Conservation (phyloP, 1,284 basidiomycete genomes). For the Farysia itapuensis region DNA sequence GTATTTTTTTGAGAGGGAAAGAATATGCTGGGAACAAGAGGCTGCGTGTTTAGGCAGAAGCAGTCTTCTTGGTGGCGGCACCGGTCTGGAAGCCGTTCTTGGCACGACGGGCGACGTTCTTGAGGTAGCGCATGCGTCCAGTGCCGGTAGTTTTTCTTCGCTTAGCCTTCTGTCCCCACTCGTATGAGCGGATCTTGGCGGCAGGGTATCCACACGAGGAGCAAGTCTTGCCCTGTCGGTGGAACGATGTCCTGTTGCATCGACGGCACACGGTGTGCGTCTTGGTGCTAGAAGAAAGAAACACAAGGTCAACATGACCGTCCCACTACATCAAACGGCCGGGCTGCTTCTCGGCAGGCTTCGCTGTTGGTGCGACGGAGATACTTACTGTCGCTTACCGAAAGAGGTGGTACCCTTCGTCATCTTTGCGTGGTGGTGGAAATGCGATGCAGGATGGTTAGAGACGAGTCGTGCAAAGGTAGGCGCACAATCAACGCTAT, state of each 20-base stretch:
- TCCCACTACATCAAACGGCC: neutral
- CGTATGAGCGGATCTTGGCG: conserved; percentile 91
- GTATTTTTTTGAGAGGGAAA: conserved; percentile 1
- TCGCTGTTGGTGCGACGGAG: neutral
- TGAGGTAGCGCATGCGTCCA: conserved; percentile 93
- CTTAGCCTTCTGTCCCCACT: conserved; percentile 99
- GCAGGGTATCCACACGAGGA: conserved; percentile 94
- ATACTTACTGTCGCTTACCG: conserved; percentile 61
- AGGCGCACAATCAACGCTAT: too few species aligned
- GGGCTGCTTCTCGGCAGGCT: neutral
- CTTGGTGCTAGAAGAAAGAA: conserved; percentile 77
- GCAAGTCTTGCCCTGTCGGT: conserved; percentile 96
- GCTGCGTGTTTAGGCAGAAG: too few species aligned
- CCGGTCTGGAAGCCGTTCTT: conserved; percentile 84
- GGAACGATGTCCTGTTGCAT: conserved; percentile 88
- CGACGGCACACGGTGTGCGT: conserved; percentile 82
- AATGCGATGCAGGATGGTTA: neutral
- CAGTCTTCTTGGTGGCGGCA: conserved; percentile 53
- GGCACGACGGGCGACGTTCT: conserved; percentile 63
- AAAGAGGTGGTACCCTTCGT: conserved; percentile 60
- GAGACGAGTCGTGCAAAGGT: neutral
- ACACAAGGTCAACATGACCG: neutral
- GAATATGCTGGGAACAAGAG: too few species aligned
- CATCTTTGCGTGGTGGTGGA: conserved; percentile 35
- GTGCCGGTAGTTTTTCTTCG: conserved; percentile 97